Evolutionary conservation across 495 filamentous ascomycete genomes (phyloP).

Genomic region (Sabuloglossum arenarium): DNA sequence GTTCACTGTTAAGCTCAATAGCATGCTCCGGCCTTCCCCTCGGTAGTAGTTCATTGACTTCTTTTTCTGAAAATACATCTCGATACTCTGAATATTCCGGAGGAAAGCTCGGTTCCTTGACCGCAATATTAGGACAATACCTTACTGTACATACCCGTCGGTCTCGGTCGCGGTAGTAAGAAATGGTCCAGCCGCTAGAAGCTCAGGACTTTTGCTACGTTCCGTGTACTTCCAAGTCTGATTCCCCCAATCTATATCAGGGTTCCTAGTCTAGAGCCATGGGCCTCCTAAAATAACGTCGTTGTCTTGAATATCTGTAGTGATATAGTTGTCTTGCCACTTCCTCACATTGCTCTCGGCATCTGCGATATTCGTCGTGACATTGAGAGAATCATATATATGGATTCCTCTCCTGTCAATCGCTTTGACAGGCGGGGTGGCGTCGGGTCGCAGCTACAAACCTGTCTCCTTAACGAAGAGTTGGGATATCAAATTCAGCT

Average conservation of each 20-base stretch:
- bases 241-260: background rate
- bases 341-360: background rate
- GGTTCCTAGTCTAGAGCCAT: background rate
- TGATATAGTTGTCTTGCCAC: background rate
- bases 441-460: background rate
- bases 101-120: background rate
- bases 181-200: background rate
- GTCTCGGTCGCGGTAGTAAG: background rate
- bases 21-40: background rate
- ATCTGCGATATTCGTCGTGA: too few species aligned
- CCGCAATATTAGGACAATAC: background rate
- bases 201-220: background rate
- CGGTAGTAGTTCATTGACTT: background rate
- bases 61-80: slow-evolving; percentile 3
- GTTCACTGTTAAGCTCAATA: slow-evolving; percentile 4
- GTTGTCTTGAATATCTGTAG: background rate
- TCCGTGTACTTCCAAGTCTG: background rate
- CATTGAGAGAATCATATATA: too few species aligned
- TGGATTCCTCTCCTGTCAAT: background rate
- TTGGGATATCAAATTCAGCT: background rate
- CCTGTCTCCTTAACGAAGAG: background rate
- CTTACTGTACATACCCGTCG: background rate
- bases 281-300: background rate
- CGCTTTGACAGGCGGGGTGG: background rate
- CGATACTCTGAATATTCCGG: background rate